A percentile compares a stretch with the other conserved stretches of the same genome.
These are phyloP conservation scores for Primulina eburnea DNA, from an alignment of 257 asterid species.

Conservation along the genomic window DNA sequence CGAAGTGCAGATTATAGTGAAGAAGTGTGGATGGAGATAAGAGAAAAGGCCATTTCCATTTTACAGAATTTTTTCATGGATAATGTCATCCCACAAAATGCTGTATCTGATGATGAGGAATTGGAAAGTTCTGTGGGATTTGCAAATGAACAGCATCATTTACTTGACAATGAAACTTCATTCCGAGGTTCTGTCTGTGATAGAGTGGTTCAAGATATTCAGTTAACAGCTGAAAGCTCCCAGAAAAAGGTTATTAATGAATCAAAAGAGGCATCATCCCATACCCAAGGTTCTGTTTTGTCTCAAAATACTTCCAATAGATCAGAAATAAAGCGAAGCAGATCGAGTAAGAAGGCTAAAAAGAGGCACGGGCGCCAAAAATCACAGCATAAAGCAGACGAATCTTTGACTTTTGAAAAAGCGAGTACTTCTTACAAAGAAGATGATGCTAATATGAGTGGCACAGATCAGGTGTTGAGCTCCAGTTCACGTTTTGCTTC, in stretches of 20 bases:
- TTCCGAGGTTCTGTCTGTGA: conserved; percentile 57
- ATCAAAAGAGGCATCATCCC: conserved; percentile 62
- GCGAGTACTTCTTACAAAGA: conserved; percentile 80
- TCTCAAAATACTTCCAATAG: conserved; percentile 55
- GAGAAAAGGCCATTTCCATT: conserved; percentile 82
- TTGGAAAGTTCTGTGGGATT: conserved; percentile 56
- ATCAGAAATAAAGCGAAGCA: conserved; percentile 80
- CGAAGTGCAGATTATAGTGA: conserved; percentile 99
- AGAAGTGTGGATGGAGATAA: conserved; percentile 99
- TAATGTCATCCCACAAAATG: conserved; percentile 62
- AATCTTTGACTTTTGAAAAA: conserved; percentile 52
- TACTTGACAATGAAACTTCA: conserved; percentile 47
- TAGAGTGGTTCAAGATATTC: conserved; percentile 48
- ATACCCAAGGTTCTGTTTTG: conserved; percentile 55
- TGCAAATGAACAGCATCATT: conserved; percentile 44
- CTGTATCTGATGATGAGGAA: conserved; percentile 83
- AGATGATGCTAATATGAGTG: conserved; percentile 84
- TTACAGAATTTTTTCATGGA: conserved; percentile 80
- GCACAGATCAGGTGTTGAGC: conserved; percentile 86
- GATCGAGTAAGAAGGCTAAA: conserved; percentile 94
- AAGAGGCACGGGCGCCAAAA: conserved; percentile 91
- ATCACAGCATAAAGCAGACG: conserved; percentile 78
- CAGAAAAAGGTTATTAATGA: conserved; percentile 52
- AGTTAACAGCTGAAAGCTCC: conserved; percentile 60
- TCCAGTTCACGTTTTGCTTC: conserved; percentile 91